Percentiles rank a stretch among this genome's conserved stretches.
Evolutionary conservation across 1,139 yeast species (phyloP).

Genomic region (Taphrina betulina): DNA sequence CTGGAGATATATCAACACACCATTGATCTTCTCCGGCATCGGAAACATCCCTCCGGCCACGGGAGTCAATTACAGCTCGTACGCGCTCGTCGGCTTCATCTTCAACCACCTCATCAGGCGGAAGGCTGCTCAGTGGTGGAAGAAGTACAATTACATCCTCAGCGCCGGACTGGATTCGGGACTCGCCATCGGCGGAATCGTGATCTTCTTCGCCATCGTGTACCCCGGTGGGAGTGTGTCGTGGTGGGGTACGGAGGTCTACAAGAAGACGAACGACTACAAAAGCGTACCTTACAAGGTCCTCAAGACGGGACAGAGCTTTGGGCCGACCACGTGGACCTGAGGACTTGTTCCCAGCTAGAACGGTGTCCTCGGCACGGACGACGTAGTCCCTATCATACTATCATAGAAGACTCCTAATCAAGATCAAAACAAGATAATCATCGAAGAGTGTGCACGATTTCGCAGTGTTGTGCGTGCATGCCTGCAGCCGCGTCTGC

Average conservation of each 20-base stretch:
- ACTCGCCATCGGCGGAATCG: conserved; percentile 46
- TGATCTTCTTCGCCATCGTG: conserved; percentile 51
- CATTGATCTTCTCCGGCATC: conserved; percentile 54
- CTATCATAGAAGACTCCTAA: no score
- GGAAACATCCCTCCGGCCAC: conserved; percentile 58
- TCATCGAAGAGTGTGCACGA: no score
- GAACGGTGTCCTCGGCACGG: no score
- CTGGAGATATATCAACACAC: conserved; percentile 51
- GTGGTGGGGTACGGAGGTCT: conserved; percentile 56
- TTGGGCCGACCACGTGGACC: no score
- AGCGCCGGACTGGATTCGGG: conserved; percentile 61
- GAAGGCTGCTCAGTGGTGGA: conserved; percentile 61
- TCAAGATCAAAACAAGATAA: no score
- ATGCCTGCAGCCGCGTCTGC: no score
- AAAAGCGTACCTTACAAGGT: no score
- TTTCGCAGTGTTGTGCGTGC: no score
- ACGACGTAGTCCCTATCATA: no score
- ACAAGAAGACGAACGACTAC: conserved; percentile 36
- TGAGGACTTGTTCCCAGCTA: no score
- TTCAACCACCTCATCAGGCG: conserved; percentile 56
- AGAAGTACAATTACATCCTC: conserved; percentile 58
- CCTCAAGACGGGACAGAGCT: no score
- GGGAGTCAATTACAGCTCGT: conserved; percentile 52
- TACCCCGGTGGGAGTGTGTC: conserved; percentile 43
- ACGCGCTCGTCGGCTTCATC: conserved; percentile 52